phyloP scores from a whole-genome alignment of 805 yeast genomes.

The Wickerhamomyces rabaulensis region DNA sequence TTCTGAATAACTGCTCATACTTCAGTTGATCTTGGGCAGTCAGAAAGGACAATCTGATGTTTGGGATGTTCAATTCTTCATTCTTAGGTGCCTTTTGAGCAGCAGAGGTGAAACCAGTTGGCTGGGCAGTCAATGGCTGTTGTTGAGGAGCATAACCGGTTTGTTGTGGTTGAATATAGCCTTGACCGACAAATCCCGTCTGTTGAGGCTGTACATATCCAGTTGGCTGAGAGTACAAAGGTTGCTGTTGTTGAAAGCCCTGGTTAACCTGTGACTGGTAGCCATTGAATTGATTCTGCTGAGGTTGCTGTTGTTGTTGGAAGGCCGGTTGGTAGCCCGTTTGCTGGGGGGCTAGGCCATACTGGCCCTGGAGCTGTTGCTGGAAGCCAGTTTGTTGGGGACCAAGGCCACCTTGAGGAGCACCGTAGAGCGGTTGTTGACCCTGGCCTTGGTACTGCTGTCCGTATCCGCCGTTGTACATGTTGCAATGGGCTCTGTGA shows the following conservation, averaged over 20 bases:
- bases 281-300: slow-evolving; percentile 15
- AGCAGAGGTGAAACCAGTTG: slow-evolving; percentile 34
- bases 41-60: slow-evolving; percentile 76
- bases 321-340: slow-evolving; percentile 22
- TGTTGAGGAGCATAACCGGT: slow-evolving; percentile 31
- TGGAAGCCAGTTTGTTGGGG: slow-evolving; percentile 17
- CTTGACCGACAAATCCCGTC: slow-evolving; percentile 20
- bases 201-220: slow-evolving; percentile 18
- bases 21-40: slow-evolving; percentile 81
- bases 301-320: slow-evolving; percentile 15
- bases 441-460: slow-evolving; percentile 7
- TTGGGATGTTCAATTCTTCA: slow-evolving; percentile 59
- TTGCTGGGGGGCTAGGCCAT: slow-evolving; percentile 19
- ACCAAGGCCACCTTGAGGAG: slow-evolving; percentile 3
- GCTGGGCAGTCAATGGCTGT: slow-evolving; percentile 31
- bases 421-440: slow-evolving; percentile 11
- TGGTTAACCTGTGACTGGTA: slow-evolving; percentile 9
- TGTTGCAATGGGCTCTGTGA: neutral
- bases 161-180: slow-evolving; percentile 19
- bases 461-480: slow-evolving; percentile 11
- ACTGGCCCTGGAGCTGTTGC: slow-evolving; percentile 17
- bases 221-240: slow-evolving; percentile 16
- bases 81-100: slow-evolving; percentile 37
- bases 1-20: slow-evolving; percentile 78
- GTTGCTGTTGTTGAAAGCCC: slow-evolving; percentile 13